Evolutionary conservation across 345 rosid genomes (phyloP), one percentile per base, ranked within the genome.

Genomic region (Populus alba): DNA sequence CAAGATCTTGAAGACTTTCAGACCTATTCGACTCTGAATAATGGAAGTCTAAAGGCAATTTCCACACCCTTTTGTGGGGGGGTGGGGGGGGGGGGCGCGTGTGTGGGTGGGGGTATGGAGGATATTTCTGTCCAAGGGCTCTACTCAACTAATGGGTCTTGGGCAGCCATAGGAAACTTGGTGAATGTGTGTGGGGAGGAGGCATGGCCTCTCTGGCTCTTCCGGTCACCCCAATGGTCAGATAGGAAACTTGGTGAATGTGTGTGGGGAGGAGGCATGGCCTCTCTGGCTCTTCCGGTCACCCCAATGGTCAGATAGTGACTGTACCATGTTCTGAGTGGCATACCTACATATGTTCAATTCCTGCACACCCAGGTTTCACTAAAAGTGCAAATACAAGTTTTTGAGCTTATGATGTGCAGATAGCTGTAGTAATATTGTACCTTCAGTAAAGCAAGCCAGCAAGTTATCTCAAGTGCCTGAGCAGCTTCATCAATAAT

Each of bases 401-500:
- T 41, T 17, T 75, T 35, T 15, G n/a, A 7, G 31, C 68, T 75
- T 37, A 23, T 75, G 23, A 10, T 53, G 43, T 51, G n/a, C 51
- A 71, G 66, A 38, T 59, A 29, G 15, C 25, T 66, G 35, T 43
- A 66, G 39, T 61, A 45, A 35, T 66, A 23, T 39, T 67, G 82
- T 85, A 89, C 97, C 95, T 94, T 96, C 31, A 92, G 81, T 79
- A 96, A 77, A 79, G 98, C 97, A 31, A 94, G 89, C 98, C 98
- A 96, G 83, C 98, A 94, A 49, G 98, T 94, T 79, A 96, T 90
- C 87, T 96, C 99, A 84, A 96, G 98, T 1, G 97, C 98, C 87
- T 91, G 99, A 47, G 99, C 98, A 83, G 98, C 98, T 90, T 96
- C 99, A 80, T 96, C 99, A 10, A 94, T 96, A 55, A 96, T 90